phyloP scores from a whole-genome alignment of 2,329 filamentous ascomycete species.

The Teratosphaeria nubilosa region DNA sequence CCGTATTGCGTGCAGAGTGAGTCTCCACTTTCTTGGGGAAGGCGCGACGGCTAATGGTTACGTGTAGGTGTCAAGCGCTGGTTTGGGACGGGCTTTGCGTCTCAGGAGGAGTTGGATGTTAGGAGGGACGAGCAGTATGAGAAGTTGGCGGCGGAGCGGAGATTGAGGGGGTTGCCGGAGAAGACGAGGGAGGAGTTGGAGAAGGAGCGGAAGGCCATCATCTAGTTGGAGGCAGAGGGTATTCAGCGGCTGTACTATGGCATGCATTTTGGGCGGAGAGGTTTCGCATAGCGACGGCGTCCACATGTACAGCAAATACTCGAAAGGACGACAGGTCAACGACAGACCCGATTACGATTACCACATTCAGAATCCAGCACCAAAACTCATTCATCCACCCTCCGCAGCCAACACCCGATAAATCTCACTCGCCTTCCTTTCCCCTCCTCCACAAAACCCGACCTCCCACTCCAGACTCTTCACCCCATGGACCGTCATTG shows the following conservation, averaged over 20 bases:
- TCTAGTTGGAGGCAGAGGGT: not conserved
- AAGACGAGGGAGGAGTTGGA: not conserved
- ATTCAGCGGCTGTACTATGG: not conserved
- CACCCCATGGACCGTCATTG: too few relatives aligned
- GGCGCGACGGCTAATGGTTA: not conserved
- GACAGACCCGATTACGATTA: too few relatives aligned
- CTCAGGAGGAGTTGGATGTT: constrained; percentile 14
- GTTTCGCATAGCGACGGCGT: not conserved
- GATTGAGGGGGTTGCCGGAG: constrained; percentile 6
- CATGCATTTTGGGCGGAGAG: not conserved
- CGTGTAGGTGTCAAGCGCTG: constrained; percentile 24
- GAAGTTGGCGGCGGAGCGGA: constrained; percentile 16
- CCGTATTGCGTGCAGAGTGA: constrained; percentile 75
- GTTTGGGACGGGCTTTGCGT: constrained; percentile 26
- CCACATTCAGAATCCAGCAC: too few relatives aligned
- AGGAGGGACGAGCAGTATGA: constrained; percentile 14
- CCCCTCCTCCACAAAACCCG: too few relatives aligned
- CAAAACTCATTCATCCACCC: too few relatives aligned
- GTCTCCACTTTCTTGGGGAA: constrained; percentile 21
- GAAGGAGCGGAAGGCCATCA: not conserved
- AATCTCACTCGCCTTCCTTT: too few relatives aligned
- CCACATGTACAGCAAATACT: too few relatives aligned
- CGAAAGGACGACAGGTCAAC: too few relatives aligned
- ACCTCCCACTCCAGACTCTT: too few relatives aligned
- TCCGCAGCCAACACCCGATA: too few relatives aligned